These are phyloP conservation scores for Yarrowia deformans DNA, from an alignment of 805 yeast species.

Conservation along the genomic window DNA sequence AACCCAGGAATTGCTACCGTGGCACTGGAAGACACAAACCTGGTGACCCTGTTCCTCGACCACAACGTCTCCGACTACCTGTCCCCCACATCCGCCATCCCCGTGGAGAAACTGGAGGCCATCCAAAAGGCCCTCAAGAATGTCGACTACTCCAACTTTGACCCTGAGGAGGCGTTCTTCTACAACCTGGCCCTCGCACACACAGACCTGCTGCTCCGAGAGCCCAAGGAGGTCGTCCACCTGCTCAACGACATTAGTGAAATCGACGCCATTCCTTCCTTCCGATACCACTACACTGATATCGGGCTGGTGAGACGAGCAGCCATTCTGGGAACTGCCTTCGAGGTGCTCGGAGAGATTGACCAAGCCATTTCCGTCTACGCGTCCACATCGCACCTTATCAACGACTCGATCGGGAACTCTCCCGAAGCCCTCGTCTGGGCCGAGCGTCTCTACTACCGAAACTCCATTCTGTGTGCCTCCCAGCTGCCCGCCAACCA, in stretches of 20 bases:
- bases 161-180: slow-evolving; percentile 40
- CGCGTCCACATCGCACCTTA: slow-evolving; percentile 26
- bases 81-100: slow-evolving; percentile 21
- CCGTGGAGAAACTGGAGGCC: slow-evolving; percentile 10
- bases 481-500: slow-evolving; percentile 40
- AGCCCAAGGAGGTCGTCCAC: slow-evolving; percentile 40
- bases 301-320: slow-evolving; percentile 42
- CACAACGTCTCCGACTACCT: slow-evolving; percentile 30
- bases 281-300: slow-evolving; percentile 41
- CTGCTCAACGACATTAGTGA: slow-evolving; percentile 37
- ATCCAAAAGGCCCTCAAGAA: slow-evolving; percentile 6
- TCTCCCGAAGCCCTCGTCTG: slow-evolving; percentile 55
- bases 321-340: slow-evolving; percentile 46
- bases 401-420: slow-evolving; percentile 42
- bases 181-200: slow-evolving; percentile 43
- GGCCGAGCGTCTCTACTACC: slow-evolving; percentile 51
- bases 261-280: slow-evolving; percentile 38
- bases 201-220: slow-evolving; percentile 41
- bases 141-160: slow-evolving; percentile 17
- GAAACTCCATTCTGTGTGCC: slow-evolving; percentile 41
- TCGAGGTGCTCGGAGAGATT: slow-evolving; percentile 41
- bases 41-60: slow-evolving; percentile 32
- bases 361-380: slow-evolving; percentile 43
- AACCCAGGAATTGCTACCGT: slow-evolving; percentile 31
- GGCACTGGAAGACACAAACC: slow-evolving; percentile 31